Evolutionary conservation across 805 yeast genomes (phyloP).

Genomic region (Pichia kluyveri): DNA sequence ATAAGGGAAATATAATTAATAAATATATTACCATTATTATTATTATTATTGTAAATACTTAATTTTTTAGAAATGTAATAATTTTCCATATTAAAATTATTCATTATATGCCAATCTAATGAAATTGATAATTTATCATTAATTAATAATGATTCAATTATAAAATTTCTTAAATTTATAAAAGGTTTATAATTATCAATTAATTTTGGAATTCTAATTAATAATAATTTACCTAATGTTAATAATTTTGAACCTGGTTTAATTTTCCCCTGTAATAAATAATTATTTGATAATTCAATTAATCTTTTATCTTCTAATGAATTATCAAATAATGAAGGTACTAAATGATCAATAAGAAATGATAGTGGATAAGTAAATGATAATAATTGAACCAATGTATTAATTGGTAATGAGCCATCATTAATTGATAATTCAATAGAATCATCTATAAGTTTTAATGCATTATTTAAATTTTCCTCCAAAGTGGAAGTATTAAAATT

Average conservation of each 20-base stretch:
- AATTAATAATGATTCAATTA: conserved; percentile 13
- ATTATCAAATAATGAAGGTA: conserved; percentile 13
- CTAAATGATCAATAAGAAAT: conserved; percentile 16
- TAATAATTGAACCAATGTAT: conserved; percentile 19
- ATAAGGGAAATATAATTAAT: not conserved
- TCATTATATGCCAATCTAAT: conserved; percentile 19
- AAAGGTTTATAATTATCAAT: conserved; percentile 7
- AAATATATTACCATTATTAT: not conserved
- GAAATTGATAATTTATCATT: conserved; percentile 23
- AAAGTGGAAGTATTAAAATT: not conserved
- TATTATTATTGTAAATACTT: not conserved
- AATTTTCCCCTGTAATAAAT: conserved; percentile 21
- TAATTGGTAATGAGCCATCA: conserved; percentile 16
- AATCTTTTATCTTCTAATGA: conserved; percentile 9
- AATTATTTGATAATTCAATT: conserved; percentile 16
- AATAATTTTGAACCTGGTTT: conserved; percentile 26
- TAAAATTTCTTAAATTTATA: not conserved
- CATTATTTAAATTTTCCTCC: not conserved
- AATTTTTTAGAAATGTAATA: not conserved
- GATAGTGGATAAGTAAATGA: conserved; percentile 13
- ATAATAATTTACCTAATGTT: conserved; percentile 4
- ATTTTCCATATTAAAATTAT: not conserved
- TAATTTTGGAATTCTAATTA: conserved; percentile 1
- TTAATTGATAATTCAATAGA: not conserved
- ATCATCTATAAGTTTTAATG: not conserved